These are phyloP conservation scores for Phytophthora vignae DNA, from an alignment of 352 stramenopile species.

Conservation along the genomic window DNA sequence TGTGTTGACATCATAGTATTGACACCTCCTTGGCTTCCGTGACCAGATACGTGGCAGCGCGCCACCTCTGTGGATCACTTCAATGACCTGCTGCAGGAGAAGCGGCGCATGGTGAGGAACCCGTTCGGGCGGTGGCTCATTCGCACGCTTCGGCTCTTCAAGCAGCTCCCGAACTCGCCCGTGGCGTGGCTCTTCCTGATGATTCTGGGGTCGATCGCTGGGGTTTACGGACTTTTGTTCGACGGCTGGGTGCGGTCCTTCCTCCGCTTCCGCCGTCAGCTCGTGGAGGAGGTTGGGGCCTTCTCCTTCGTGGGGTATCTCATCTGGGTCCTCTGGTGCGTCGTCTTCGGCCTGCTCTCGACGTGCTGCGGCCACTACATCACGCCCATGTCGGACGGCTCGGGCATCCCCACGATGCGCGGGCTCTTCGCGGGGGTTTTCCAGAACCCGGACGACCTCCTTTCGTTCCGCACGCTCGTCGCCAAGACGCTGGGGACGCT, in stretches of 20 bases:
- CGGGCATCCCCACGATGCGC: conserved; percentile 82
- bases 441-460: conserved; percentile 72
- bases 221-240: conserved; percentile 72
- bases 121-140: conserved; percentile 69
- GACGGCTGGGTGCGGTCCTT: conserved; percentile 77
- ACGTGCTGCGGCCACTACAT: conserved; percentile 71
- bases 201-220: conserved; percentile 64
- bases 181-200: conserved; percentile 84
- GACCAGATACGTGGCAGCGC: conserved; percentile 79
- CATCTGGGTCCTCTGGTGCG: conserved; percentile 75
- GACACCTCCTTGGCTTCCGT: not conserved
- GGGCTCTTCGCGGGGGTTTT: conserved; percentile 84
- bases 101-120: conserved; percentile 59
- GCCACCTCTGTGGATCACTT: conserved; percentile 77
- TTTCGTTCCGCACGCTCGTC: conserved; percentile 75
- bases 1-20: not conserved
- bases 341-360: conserved; percentile 58
- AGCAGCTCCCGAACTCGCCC: conserved; percentile 82
- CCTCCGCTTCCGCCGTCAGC: conserved; percentile 52
- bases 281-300: conserved; percentile 58
- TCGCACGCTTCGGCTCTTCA: conserved; percentile 68
- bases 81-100: conserved; percentile 67
- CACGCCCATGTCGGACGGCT: conserved; percentile 70
- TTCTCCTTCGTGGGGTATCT: conserved; percentile 72
- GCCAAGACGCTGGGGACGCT: conserved; percentile 77